These are phyloP conservation scores for Vinca major DNA, from an alignment of 305 asterid species.

Conservation along the genomic window DNA sequence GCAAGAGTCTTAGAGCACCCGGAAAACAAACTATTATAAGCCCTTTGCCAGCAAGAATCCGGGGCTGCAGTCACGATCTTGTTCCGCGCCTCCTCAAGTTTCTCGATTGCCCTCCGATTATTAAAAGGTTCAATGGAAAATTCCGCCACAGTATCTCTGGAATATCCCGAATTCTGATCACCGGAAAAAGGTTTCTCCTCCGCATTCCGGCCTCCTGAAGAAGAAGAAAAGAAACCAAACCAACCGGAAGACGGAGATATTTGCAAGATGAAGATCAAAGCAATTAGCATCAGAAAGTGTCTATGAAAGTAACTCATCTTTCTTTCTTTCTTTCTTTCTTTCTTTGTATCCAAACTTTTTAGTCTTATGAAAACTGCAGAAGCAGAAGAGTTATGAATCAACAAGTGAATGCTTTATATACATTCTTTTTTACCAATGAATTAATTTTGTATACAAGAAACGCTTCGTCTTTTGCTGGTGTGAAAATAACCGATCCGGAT, in stretches of 20 bases:
- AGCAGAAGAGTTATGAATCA: background rate
- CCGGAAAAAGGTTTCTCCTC: background rate
- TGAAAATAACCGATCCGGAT: too few species aligned
- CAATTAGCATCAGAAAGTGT: background rate
- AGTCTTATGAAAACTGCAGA: background rate
- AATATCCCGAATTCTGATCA: conserved; percentile 1
- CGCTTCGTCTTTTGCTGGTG: background rate
- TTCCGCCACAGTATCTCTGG: conserved; percentile 29
- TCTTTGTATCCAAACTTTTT: background rate
- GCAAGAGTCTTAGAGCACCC: conserved; percentile 59
- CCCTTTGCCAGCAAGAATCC: conserved; percentile 44
- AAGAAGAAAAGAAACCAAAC: conserved; percentile 22
- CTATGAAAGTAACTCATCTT: background rate
- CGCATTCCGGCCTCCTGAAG: conserved; percentile 12
- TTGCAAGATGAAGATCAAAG: conserved; percentile 23
- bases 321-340: conserved; percentile 9
- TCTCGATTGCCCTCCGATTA: conserved; percentile 25
- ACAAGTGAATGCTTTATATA: background rate
- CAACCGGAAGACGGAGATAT: conserved; percentile 17
- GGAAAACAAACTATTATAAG: conserved; percentile 30
- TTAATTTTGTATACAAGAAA: background rate
- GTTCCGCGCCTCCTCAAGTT: conserved; percentile 24
- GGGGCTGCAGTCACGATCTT: conserved; percentile 20
- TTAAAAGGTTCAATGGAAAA: conserved; percentile 40
- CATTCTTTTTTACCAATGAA: too few species aligned